Evolutionary conservation across 441 rosid genomes (phyloP).

Genomic region (Corymbia calophylla): DNA sequence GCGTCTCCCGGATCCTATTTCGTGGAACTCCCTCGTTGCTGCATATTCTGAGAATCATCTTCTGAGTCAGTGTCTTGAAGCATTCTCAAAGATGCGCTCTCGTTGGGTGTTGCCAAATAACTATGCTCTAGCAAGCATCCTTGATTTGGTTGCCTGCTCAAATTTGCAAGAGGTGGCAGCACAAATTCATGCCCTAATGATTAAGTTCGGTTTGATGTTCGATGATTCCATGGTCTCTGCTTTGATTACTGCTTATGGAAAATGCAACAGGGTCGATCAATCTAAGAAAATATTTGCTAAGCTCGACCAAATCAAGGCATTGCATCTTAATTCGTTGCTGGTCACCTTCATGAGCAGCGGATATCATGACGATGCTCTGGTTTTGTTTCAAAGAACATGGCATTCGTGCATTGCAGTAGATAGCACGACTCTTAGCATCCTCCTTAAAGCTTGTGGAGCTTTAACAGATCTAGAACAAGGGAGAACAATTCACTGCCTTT

Average conservation of each 20-base stretch:
- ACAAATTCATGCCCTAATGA: constrained; percentile 24
- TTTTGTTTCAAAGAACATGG: constrained; percentile 13
- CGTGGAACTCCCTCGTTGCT: constrained; percentile 35
- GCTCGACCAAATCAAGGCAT: constrained; percentile 5
- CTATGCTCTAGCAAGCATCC: constrained; percentile 24
- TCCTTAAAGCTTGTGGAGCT: constrained; percentile 26
- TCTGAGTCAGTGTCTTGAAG: constrained; percentile 11
- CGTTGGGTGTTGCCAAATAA: constrained; percentile 6
- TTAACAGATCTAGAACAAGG: constrained; percentile 28
- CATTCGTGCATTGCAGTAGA: constrained; percentile 10
- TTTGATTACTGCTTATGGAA: constrained; percentile 27
- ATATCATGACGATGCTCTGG: constrained; percentile 20
- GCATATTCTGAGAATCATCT: constrained; percentile 28
- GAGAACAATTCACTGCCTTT: constrained; percentile 20
- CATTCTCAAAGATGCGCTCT: constrained; percentile 18
- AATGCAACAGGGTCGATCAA: constrained; percentile 12
- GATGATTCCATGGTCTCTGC: constrained; percentile 21
- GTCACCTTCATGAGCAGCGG: constrained; percentile 10
- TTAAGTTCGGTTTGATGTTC: constrained; percentile 22
- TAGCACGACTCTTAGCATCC: constrained; percentile 16
- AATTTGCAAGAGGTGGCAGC: constrained; percentile 12
- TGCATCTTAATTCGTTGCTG: constrained; percentile 16
- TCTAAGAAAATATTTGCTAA: constrained; percentile 17
- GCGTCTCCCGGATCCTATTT: constrained; percentile 21
- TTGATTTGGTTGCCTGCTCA: constrained; percentile 18